Conservation (phyloP, 208 protist genomes). For the Crithidia bombi region DNA sequence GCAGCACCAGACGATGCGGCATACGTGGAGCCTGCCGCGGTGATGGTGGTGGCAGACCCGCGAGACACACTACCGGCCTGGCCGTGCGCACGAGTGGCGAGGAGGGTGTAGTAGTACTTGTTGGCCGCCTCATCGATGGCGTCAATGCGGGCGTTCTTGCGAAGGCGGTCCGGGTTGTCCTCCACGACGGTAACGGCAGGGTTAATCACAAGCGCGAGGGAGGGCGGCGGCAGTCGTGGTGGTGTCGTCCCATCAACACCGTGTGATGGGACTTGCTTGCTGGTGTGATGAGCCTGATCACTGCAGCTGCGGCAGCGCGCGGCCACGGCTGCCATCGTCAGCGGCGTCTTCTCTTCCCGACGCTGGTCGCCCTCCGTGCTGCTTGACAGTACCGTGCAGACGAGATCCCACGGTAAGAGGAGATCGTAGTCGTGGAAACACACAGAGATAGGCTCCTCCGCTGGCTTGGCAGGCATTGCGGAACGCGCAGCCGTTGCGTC, state of each 20-base stretch:
- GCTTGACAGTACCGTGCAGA: conserved; percentile 1
- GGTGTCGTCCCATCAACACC: neutral
- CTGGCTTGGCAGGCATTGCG: neutral
- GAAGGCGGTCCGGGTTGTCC: conserved; percentile 48
- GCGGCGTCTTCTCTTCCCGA: neutral
- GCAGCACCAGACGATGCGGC: conserved; percentile 1
- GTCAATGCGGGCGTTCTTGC: conserved; percentile 75
- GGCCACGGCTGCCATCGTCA: conserved; percentile 14
- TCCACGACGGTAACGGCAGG: conserved; percentile 41
- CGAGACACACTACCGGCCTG: conserved; percentile 1
- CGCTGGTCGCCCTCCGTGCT: neutral
- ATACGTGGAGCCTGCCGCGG: no score
- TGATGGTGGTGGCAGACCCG: neutral
- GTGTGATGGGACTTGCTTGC: neutral
- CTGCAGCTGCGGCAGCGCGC: neutral
- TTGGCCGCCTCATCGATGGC: conserved; percentile 56
- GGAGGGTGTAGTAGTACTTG: conserved; percentile 55
- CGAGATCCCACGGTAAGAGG: conserved; percentile 30
- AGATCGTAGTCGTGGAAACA: conserved; percentile 55
- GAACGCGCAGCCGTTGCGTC: neutral
- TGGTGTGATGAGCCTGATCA: neutral
- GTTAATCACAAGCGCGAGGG: conserved; percentile 60
- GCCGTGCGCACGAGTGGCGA: conserved; percentile 24
- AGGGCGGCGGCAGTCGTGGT: neutral
- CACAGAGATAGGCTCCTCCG: conserved; percentile 19